Base-by-base conservation (phyloP, 352 stramenopile genomes). In the Phytophthora brassicae region DNA sequence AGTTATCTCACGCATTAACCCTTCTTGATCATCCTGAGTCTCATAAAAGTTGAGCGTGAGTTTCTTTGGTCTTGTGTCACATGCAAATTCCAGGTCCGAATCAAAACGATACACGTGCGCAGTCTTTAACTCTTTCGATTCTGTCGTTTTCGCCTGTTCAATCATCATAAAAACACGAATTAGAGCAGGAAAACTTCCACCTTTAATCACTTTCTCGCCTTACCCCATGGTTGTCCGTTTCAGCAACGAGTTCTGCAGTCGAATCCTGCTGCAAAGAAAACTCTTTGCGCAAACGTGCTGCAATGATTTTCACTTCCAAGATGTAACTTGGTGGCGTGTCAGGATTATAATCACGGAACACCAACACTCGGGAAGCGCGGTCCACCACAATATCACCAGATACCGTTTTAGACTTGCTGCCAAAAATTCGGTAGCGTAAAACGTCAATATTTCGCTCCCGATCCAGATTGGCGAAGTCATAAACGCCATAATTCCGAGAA, bases 381-480 rank as follows among this genome's bases (percentile, higher is more conserved):
- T 93, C 79, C 1, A 95, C 76, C 1, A 89, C 63, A 59, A 95
- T 92, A 41, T 94, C 83, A 3, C 83, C 86, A 4, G 82, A 79
- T 0, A 95, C 81, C 22, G 59, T 79, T 42, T 77, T 76, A 6
- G 87, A 61, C 50, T 88, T 79, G 45, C 88, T 89, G 13, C 82
- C 84, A 38, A 89, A 85, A 22, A 94, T 62, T 54, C 78, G 79
- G 22, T 88, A 90, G 1, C 80, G 85, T 16, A 94, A 62, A 1
- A 81, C 81, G 17, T 90, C 81, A 16, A 88, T 80, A 26, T 83
- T 81, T 50, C 81, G 81, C 22, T 95, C 83, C 26, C 81, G 64
- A 52, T 95, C 86, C 43, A 95, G 45, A 52, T 94, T 89, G 11
- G 85, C 84, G 42, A 95, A 95, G 59, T 95, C 86, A 55, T 92